Evolutionary conservation across 805 yeast species (phyloP).

Genomic region (Kluyveromyces lactis): DNA sequence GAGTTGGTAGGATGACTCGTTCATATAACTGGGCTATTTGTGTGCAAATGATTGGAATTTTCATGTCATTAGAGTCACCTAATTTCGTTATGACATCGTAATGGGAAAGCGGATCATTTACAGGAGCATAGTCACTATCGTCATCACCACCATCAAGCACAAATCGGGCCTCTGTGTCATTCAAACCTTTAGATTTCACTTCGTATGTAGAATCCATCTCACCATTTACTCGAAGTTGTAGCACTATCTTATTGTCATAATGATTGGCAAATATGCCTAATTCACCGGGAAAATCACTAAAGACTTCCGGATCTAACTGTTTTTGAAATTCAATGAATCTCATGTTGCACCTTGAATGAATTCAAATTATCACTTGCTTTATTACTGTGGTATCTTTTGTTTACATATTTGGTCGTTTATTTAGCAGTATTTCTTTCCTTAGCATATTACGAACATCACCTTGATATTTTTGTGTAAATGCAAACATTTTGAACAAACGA

Average conservation of each 20-base stretch:
- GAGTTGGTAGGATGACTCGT: slow-evolving; percentile 17
- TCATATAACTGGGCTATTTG: slow-evolving; percentile 33
- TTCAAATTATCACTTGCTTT: too few relatives aligned
- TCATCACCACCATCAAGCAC: slow-evolving; percentile 12
- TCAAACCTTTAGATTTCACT: slow-evolving; percentile 23
- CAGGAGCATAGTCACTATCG: slow-evolving; percentile 13
- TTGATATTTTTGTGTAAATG: too few relatives aligned
- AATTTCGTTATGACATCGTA: slow-evolving; percentile 39
- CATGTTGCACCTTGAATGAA: slow-evolving; percentile 6
- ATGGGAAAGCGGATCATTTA: slow-evolving; percentile 27
- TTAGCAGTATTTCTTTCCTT: too few relatives aligned
- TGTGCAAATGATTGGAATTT: slow-evolving; percentile 40
- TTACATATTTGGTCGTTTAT: too few relatives aligned
- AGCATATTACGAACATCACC: too few relatives aligned
- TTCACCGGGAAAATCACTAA: slow-evolving; percentile 3
- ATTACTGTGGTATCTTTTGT: too few relatives aligned
- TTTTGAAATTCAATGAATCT: slow-evolving; percentile 7
- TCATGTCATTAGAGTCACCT: slow-evolving; percentile 40
- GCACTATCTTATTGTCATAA: slow-evolving; percentile 19
- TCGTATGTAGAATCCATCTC: slow-evolving; percentile 42
- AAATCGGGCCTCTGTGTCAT: slow-evolving; percentile 7
- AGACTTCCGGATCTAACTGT: slow-evolving; percentile 1
- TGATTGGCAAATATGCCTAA: slow-evolving; percentile 15
- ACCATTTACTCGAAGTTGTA: slow-evolving; percentile 25
- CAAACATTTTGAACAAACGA: too few relatives aligned